A percentile compares a stretch with the other conserved stretches of the same genome.
These are phyloP conservation scores for Metschnikowia gelsemii DNA, from an alignment of 805 yeast species.

Conservation along the genomic window DNA sequence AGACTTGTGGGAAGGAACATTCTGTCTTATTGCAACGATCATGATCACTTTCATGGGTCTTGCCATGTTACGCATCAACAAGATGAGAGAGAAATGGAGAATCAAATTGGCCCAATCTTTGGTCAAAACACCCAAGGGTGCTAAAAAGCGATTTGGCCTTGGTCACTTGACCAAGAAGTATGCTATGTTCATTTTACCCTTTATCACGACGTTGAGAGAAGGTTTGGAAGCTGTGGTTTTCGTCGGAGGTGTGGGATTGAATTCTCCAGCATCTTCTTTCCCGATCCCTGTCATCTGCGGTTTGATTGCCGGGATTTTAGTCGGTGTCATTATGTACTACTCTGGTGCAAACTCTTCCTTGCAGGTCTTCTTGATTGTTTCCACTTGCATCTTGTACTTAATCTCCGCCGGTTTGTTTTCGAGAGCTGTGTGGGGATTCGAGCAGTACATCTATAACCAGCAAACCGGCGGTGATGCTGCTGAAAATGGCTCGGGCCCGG, in stretches of 20 bases:
- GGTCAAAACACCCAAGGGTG: constrained; percentile 42
- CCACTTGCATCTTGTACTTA: constrained; percentile 85
- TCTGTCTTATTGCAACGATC: constrained; percentile 84
- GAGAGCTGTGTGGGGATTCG: constrained; percentile 89
- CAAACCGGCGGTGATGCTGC: constrained; percentile 93
- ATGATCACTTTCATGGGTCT: constrained; percentile 93
- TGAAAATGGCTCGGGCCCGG: constrained; percentile 91
- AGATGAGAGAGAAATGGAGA: constrained; percentile 97
- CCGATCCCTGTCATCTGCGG: constrained; percentile 94
- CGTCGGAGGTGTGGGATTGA: constrained; percentile 46
- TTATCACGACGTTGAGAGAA: constrained; percentile 89
- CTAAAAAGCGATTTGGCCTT: constrained; percentile 49
- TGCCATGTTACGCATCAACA: constrained; percentile 92
- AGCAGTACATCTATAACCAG: constrained; percentile 60
- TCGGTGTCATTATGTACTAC: constrained; percentile 72
- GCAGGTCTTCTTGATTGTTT: constrained; percentile 80
- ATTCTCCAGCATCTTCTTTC: constrained; percentile 50
- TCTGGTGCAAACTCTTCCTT: constrained; percentile 83
- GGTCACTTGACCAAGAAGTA: constrained; percentile 67
- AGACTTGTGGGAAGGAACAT: constrained; percentile 96
- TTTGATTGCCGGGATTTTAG: constrained; percentile 68
- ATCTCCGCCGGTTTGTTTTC: constrained; percentile 92
- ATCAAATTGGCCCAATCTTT: constrained; percentile 86
- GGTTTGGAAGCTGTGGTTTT: constrained; percentile 62
- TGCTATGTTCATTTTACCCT: constrained; percentile 86